Percentiles rank a stretch among this genome's conserved stretches.
These are phyloP conservation scores for Zygosaccharomyces siamensis DNA, from an alignment of 805 yeast species.

Conservation along the genomic window DNA sequence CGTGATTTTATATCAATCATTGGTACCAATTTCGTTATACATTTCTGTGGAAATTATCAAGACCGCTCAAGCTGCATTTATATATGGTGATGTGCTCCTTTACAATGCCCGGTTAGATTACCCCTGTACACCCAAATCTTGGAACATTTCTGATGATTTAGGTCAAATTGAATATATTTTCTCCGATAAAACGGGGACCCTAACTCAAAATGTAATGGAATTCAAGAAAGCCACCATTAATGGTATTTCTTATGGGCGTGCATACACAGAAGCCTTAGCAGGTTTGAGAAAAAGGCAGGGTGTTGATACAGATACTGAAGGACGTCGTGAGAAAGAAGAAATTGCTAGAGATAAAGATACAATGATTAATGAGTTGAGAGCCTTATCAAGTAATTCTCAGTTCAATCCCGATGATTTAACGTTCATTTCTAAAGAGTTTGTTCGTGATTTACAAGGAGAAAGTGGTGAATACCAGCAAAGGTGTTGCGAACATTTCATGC, in stretches of 20 bases:
- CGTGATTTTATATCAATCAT: slow-evolving; percentile 67
- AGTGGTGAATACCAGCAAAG: slow-evolving; percentile 45
- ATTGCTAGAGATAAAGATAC: slow-evolving; percentile 53
- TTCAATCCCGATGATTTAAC: slow-evolving; percentile 58
- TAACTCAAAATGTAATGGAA: slow-evolving; percentile 83
- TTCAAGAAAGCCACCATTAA: slow-evolving; percentile 74
- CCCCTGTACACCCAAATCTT: slow-evolving; percentile 79
- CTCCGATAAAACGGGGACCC: slow-evolving; percentile 80
- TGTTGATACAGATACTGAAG: slow-evolving; percentile 62
- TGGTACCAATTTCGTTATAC: slow-evolving; percentile 79
- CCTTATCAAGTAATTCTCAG: slow-evolving; percentile 37
- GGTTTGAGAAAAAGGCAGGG: slow-evolving; percentile 78
- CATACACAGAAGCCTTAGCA: slow-evolving; percentile 78
- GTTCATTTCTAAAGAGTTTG: slow-evolving; percentile 63
- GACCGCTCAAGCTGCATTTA: slow-evolving; percentile 76
- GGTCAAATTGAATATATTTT: slow-evolving; percentile 84
- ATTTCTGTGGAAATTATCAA: slow-evolving; percentile 79
- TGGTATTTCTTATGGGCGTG: slow-evolving; percentile 69
- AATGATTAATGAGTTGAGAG: slow-evolving; percentile 50
- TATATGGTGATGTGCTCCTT: slow-evolving; percentile 68
- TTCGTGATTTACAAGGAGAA: slow-evolving; percentile 53
- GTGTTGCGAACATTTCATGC: slow-evolving; percentile 68
- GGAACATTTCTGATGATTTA: slow-evolving; percentile 82
- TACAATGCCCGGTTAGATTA: slow-evolving; percentile 65
- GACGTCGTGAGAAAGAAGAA: slow-evolving; percentile 44